phyloP scores from a whole-genome alignment of 495 filamentous ascomycete genomes.

The Ascodesmis nigricans region DNA sequence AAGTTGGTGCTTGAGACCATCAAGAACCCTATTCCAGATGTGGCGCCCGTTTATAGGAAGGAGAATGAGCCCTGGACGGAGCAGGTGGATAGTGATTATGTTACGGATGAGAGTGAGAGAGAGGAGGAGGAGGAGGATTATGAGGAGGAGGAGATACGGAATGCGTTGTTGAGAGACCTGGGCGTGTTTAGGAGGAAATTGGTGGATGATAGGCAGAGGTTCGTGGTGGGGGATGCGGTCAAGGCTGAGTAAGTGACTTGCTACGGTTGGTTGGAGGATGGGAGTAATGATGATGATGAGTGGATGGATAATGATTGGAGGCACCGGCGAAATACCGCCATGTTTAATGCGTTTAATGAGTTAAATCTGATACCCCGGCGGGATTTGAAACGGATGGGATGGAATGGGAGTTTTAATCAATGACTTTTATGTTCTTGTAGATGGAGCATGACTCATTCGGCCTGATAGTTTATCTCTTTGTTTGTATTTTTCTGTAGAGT shows the following conservation, averaged over 20 bases:
- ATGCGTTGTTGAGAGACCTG: conserved; percentile 53
- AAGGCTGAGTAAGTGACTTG: conserved; percentile 10
- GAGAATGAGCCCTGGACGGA: conserved; percentile 10
- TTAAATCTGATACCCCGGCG: too few species aligned
- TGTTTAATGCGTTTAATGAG: too few species aligned
- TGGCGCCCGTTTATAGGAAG: conserved; percentile 21
- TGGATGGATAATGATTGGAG: not conserved
- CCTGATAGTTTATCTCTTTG: too few species aligned
- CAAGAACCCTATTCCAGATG: conserved; percentile 59
- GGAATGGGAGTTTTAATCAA: too few species aligned
- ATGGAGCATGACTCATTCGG: too few species aligned
- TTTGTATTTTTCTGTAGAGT: too few species aligned
- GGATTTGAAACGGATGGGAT: too few species aligned
- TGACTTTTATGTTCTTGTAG: too few species aligned
- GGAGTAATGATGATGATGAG: not conserved
- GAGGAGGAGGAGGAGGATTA: conserved; percentile 24
- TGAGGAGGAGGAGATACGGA: conserved; percentile 34
- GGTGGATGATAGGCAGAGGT: conserved; percentile 45
- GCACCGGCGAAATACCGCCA: not conserved
- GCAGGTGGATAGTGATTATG: conserved; percentile 19
- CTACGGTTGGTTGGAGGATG: not conserved
- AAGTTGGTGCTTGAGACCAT: conserved; percentile 67
- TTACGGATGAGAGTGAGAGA: conserved; percentile 24
- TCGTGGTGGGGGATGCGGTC: conserved; percentile 23
- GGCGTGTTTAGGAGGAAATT: conserved; percentile 66